Evolutionary conservation across 1,284 basidiomycete genomes (phyloP).

Genomic region (Vanrija sp.): DNA sequence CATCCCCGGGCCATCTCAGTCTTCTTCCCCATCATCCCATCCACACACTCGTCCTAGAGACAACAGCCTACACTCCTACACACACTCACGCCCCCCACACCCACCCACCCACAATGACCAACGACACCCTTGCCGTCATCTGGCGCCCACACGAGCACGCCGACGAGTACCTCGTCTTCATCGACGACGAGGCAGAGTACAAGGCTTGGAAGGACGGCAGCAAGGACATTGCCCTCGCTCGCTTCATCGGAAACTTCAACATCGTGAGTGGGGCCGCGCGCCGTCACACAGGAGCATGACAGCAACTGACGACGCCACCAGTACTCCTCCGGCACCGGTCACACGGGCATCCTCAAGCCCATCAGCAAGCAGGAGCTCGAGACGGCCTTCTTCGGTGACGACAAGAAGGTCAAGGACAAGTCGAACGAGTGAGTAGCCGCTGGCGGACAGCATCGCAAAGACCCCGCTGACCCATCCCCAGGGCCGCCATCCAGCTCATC

Average conservation of each 20-base stretch:
- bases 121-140: conserved; percentile 25
- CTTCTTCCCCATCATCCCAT: not conserved
- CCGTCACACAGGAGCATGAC: too few species aligned
- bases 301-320: conserved; percentile 12
- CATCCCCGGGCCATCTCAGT: not conserved
- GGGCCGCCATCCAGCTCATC: conserved; percentile 44
- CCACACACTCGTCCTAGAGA: not conserved
- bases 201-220: conserved; percentile 41
- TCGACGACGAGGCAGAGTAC: conserved; percentile 40
- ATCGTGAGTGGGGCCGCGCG: conserved; percentile 30
- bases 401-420: conserved; percentile 46
- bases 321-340: conserved; percentile 41
- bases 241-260: conserved; percentile 42
- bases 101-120: conserved; percentile 11
- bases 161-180: conserved; percentile 43
- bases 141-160: conserved; percentile 40
- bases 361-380: conserved; percentile 44
- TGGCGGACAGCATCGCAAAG: not conserved
- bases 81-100: not conserved
- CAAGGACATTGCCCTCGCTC: conserved; percentile 42
- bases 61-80: not conserved
- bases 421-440: conserved; percentile 38
- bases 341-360: conserved; percentile 39
- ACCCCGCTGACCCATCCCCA: conserved; percentile 7
- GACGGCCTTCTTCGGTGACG: conserved; percentile 40